Evolutionary conservation across 331 rosid species (phyloP).

Genomic region (Cucumis variabilis): DNA sequence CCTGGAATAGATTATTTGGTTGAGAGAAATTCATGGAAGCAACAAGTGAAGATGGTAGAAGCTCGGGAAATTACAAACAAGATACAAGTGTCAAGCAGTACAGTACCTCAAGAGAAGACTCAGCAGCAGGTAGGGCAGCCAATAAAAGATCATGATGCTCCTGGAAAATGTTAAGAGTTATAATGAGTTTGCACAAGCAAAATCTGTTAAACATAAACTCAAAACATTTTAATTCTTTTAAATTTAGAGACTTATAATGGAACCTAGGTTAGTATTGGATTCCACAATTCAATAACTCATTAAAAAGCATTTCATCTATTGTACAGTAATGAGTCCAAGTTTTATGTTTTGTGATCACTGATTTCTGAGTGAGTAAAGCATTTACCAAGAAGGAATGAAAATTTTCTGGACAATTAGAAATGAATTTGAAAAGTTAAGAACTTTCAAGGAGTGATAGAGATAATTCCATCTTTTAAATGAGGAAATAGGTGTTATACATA

Average conservation of each 20-base stretch:
- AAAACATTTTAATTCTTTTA: not conserved
- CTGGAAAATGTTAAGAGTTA: constrained; percentile 48
- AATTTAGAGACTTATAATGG: constrained; percentile 3
- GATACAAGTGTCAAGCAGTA: constrained; percentile 39
- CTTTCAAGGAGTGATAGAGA: not conserved
- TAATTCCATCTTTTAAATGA: not conserved
- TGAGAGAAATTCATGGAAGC: constrained; percentile 34
- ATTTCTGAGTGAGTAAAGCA: not conserved
- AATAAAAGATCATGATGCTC: constrained; percentile 96
- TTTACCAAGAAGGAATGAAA: constrained; percentile 11
- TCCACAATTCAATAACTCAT: not conserved
- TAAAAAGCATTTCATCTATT: not conserved
- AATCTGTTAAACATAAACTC: not conserved
- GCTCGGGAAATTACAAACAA: constrained; percentile 11
- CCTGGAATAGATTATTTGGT: constrained; percentile 62
- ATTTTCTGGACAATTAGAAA: not conserved
- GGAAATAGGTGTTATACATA: not conserved
- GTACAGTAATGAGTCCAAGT: not conserved
- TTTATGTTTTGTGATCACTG: not conserved
- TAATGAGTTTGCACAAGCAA: not conserved
- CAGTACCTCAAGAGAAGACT: constrained; percentile 90
- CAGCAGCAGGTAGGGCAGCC: constrained; percentile 84
- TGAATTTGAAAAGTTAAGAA: not conserved
- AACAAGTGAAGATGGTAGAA: not conserved
- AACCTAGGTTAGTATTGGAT: not conserved